Percentiles rank a stretch among this genome's conserved stretches.
phyloP scores from a whole-genome alignment of 2,329 filamentous ascomycete genomes.

The Penicillium frequentans region DNA sequence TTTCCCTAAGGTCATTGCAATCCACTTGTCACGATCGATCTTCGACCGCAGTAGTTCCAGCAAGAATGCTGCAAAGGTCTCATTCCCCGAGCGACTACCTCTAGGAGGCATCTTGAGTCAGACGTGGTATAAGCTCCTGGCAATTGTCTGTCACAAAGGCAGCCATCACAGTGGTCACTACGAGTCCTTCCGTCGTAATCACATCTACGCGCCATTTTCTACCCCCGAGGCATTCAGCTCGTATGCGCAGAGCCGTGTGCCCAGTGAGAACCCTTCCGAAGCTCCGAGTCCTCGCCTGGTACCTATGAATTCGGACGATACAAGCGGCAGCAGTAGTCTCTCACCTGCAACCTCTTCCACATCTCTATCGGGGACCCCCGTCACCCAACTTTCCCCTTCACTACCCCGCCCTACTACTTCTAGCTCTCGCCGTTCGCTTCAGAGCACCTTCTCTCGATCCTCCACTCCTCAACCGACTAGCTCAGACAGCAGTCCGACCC shows the following conservation, averaged over 20 bases:
- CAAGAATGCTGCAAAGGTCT: conserved; percentile 92
- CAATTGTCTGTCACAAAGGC: conserved; percentile 89
- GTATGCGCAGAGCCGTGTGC: conserved; percentile 64
- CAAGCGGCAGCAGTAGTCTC: conserved; percentile 28
- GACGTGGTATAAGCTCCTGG: conserved; percentile 79
- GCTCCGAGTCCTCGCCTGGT: conserved; percentile 50
- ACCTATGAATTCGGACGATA: conserved; percentile 36
- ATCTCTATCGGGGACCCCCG: conserved; percentile 31
- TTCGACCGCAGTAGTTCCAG: conserved; percentile 78
- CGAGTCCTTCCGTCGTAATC: conserved; percentile 89
- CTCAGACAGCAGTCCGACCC: conserved; percentile 26
- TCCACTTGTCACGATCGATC: conserved; percentile 91
- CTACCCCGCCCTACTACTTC: conserved; percentile 29
- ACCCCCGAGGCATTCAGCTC: conserved; percentile 77
- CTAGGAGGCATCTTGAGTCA: conserved; percentile 77
- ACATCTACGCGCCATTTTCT: conserved; percentile 73
- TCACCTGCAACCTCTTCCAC: conserved; percentile 36
- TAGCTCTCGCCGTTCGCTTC: conserved; percentile 34
- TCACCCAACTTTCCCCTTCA: conserved; percentile 22
- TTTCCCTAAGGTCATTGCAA: conserved; percentile 86
- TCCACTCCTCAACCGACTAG: conserved; percentile 25
- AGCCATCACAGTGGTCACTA: conserved; percentile 97
- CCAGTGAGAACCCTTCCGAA: conserved; percentile 54
- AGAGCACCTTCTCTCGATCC: conserved; percentile 31
- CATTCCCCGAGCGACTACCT: conserved; percentile 83